Base-by-base conservation (phyloP, 306 rosid genomes). In the Begonia loranthoides region DNA sequence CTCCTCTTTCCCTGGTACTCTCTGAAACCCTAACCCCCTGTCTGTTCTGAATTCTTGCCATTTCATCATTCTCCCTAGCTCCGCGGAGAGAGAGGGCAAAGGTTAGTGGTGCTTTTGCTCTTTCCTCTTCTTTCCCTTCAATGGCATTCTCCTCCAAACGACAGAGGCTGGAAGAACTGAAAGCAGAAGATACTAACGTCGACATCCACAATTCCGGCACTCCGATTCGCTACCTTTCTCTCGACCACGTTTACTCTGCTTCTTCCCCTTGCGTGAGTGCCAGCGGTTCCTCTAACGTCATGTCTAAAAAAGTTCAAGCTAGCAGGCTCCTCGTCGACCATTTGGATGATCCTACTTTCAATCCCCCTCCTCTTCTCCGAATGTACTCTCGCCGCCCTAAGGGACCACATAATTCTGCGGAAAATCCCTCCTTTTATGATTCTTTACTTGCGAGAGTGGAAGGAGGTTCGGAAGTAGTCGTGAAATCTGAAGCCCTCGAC, bases 261-360 rank as follows among this genome's bases (percentile, higher is more conserved):
- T 86, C 96, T 1, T 82, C 99, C 1, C 95, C 94, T 1, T 90
- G 93, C 61, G 69, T 78, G 57, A 69, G 62, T 48, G 71, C 94
- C 48, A 77, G 84, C 17, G 95, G 94, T 43, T 85, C 94, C 43
- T 68, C 97, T 49, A 82, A 80, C 70, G 95, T 90, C 41, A 90
- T 85, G 95, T 90, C 99, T 12, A 92, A 92, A 57, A 92, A 86
- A 73, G 92, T 86, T 14, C 86, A 86, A 47, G 96, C 99, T 13
- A 86, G 88, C 9, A 83, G 79, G 59, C 82, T 86, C 66, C 15
- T 21, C 19, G 60, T 22, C 14, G 34, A 34, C 39, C 64, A 62
- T 47, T 68, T 66, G 4, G 69, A 72, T 11, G 65, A 49, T 9
- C 12, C 46, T 24, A 19, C 19, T 45, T 46, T n/a, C 11, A 66